These are phyloP conservation scores for Sporothrix variecibatus DNA, from an alignment of 2,329 filamentous ascomycete genomes.

Conservation along the genomic window DNA sequence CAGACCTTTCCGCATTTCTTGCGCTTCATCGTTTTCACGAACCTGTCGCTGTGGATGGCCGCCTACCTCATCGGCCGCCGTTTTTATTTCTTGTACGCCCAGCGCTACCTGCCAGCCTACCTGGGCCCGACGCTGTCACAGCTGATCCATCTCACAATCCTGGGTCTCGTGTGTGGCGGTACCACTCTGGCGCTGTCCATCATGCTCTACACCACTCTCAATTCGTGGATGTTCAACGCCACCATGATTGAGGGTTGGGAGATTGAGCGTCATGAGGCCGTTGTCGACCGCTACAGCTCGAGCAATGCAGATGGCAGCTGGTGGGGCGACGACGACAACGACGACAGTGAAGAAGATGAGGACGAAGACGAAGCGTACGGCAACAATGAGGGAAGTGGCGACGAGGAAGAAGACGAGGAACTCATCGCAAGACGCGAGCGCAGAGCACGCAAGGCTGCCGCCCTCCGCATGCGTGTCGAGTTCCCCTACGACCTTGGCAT, in stretches of 20 bases:
- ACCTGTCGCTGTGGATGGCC: conserved; percentile 64
- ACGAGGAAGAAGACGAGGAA: conserved; percentile 37
- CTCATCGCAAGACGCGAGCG: conserved; percentile 45
- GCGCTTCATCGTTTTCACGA: conserved; percentile 73
- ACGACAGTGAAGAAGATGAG: conserved; percentile 34
- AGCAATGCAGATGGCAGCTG: conserved; percentile 45
- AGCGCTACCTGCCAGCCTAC: conserved; percentile 70
- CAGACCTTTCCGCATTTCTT: conserved; percentile 81
- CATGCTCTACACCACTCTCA: conserved; percentile 63
- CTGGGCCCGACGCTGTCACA: conserved; percentile 66
- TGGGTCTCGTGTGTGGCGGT: conserved; percentile 59
- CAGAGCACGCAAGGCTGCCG: conserved; percentile 31
- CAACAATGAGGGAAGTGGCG: conserved; percentile 34
- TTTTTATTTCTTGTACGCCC: conserved; percentile 61
- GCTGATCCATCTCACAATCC: conserved; percentile 62
- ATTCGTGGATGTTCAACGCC: conserved; percentile 66
- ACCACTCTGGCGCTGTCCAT: conserved; percentile 64
- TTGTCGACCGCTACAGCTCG: conserved; percentile 49
- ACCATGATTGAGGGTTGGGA: conserved; percentile 85
- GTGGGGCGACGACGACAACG: conserved; percentile 44
- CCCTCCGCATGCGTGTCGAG: conserved; percentile 64
- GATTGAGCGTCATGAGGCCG: conserved; percentile 62
- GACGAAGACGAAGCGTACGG: conserved; percentile 29
- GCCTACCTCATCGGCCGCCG: conserved; percentile 62
- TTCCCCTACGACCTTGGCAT: conserved; percentile 82